These are phyloP conservation scores for Paragyromitra xinjiangensis DNA, from an alignment of 495 filamentous ascomycete genomes.

Conservation along the genomic window DNA sequence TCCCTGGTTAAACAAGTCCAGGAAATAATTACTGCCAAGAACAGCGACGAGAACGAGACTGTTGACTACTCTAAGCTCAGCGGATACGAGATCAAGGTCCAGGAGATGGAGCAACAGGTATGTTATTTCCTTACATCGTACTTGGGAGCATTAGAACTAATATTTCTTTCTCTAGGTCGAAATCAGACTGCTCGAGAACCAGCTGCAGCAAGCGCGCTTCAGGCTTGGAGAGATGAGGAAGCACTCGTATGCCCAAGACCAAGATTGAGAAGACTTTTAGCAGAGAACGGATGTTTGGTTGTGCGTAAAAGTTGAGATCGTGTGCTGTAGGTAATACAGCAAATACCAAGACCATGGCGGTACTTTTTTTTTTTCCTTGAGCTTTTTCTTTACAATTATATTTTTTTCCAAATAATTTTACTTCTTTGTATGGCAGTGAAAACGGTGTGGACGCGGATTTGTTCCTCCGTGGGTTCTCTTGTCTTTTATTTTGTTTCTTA, in stretches of 20 bases:
- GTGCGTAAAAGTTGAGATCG: not conserved
- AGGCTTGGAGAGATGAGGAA: slow-evolving; percentile 97
- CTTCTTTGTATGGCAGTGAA: slow-evolving; percentile 35
- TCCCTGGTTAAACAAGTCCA: slow-evolving; percentile 92
- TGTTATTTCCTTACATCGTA: slow-evolving; percentile 57
- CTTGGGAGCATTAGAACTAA: slow-evolving; percentile 21
- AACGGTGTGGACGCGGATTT: slow-evolving; percentile 5
- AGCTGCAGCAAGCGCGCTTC: slow-evolving; percentile 78
- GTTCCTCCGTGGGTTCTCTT: slow-evolving; percentile 12
- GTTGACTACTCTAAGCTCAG: slow-evolving; percentile 88
- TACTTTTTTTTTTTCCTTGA: slow-evolving; percentile 18
- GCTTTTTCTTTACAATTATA: slow-evolving; percentile 23
- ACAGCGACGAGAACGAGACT: slow-evolving; percentile 78
- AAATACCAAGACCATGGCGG: slow-evolving; percentile 8
- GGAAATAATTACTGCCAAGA: slow-evolving; percentile 85
- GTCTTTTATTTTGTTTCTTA: slow-evolving; percentile 6
- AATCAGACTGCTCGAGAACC: slow-evolving; percentile 94
- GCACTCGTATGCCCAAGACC: slow-evolving; percentile 92
- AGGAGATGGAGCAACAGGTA: slow-evolving; percentile 99
- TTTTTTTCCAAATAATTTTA: slow-evolving; percentile 37
- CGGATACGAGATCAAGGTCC: slow-evolving; percentile 95
- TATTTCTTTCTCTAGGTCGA: slow-evolving; percentile 72
- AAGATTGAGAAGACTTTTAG: slow-evolving; percentile 45
- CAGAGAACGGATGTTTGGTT: not conserved
- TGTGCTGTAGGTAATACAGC: slow-evolving; percentile 23